Evolutionary conservation across 2,329 filamentous ascomycete species (phyloP).

Genomic region (Ophiostoma piceae): DNA sequence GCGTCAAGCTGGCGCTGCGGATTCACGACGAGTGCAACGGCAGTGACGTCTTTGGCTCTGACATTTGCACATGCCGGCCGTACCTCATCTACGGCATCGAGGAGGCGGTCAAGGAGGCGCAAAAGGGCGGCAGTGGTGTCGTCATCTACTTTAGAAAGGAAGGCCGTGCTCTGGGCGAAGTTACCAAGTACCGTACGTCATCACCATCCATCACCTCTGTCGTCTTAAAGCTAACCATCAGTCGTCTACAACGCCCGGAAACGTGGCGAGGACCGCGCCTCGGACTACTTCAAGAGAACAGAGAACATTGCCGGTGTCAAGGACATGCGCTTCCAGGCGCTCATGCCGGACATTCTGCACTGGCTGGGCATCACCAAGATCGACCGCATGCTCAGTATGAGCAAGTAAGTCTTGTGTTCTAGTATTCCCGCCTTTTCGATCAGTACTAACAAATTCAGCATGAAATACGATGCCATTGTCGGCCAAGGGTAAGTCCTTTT

Average conservation of each 20-base stretch:
- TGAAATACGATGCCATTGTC: constrained; percentile 88
- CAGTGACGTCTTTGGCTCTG: constrained; percentile 93
- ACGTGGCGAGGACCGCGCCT: constrained; percentile 71
- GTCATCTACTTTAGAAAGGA: constrained; percentile 99
- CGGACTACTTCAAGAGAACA: constrained; percentile 94
- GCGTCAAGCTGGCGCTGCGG: constrained; percentile 72
- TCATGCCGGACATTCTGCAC: constrained; percentile 97
- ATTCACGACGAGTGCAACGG: constrained; percentile 86
- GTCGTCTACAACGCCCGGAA: constrained; percentile 76
- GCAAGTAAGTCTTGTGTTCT: constrained; percentile 58
- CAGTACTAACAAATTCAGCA: constrained; percentile 45
- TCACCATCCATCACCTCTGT: too few species aligned
- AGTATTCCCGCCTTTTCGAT: neutral
- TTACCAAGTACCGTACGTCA: constrained; percentile 59
- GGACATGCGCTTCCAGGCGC: constrained; percentile 92
- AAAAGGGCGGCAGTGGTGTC: constrained; percentile 86
- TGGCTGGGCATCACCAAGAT: constrained; percentile 99
- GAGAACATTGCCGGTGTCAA: constrained; percentile 97
- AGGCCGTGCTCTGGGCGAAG: constrained; percentile 87
- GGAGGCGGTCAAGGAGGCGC: constrained; percentile 94
- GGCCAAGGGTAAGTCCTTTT: constrained; percentile 62
- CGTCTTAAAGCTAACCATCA: too few species aligned
- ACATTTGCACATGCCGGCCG: constrained; percentile 94
- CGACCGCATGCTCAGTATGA: constrained; percentile 97
- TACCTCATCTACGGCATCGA: constrained; percentile 97